These are phyloP conservation scores for Pseudozyma sp. DNA, from an alignment of 1,284 basidiomycete species.

Conservation along the genomic window DNA sequence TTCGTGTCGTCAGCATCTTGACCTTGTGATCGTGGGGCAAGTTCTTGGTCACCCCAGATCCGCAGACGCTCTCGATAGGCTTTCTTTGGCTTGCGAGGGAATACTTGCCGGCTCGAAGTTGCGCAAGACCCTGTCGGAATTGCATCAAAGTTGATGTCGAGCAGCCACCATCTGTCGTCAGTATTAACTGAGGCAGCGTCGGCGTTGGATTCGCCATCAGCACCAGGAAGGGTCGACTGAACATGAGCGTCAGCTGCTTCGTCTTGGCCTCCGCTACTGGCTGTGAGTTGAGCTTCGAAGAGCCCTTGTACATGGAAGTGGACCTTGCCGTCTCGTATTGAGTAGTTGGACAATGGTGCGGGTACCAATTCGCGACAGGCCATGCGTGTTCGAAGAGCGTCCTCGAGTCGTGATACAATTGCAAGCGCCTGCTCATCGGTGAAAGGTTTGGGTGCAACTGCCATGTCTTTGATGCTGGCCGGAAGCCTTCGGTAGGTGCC, in stretches of 20 bases:
- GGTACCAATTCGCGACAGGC: constrained; percentile 67
- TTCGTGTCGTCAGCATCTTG: constrained; percentile 11
- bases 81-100: constrained; percentile 52
- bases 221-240: constrained; percentile 67
- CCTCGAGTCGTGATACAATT: constrained; percentile 79
- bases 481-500: constrained; percentile 85
- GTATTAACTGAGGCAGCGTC: constrained; percentile 62
- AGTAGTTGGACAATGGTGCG: constrained; percentile 72
- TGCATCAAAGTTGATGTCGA: constrained; percentile 61
- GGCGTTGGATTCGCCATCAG: constrained; percentile 70
- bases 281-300: constrained; percentile 75
- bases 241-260: constrained; percentile 4
- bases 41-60: constrained; percentile 52
- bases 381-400: constrained; percentile 80
- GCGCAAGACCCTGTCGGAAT: constrained; percentile 48
- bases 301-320: constrained; percentile 79
- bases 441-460: constrained; percentile 75
- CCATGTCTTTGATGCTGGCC: constrained; percentile 77
- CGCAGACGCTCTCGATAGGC: constrained; percentile 46
- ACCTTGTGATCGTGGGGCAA: constrained; percentile 32
- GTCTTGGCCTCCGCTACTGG: constrained; percentile 36
- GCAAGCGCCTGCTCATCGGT: constrained; percentile 77
- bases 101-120: constrained; percentile 22
- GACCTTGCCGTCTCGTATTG: constrained; percentile 82
- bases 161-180: constrained; percentile 63